phyloP scores from a whole-genome alignment of 73 alveolate species.

The Diophrys appendiculata region DNA sequence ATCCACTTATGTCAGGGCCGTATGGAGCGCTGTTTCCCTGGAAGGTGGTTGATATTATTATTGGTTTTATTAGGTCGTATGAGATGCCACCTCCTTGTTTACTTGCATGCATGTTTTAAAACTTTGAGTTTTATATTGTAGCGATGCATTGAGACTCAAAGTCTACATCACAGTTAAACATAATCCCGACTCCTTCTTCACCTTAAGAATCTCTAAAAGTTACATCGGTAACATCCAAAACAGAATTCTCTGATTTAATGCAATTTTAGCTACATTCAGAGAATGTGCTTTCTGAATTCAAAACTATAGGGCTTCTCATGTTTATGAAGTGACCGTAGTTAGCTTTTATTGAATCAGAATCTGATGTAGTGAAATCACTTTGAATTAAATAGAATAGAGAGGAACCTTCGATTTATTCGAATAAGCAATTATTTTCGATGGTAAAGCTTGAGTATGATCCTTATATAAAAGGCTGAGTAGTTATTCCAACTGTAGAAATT shows the following conservation, averaged over 20 bases:
- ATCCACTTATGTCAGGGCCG: conserved; percentile 23
- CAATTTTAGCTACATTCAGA: no score
- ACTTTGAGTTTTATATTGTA: neutral
- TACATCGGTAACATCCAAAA: no score
- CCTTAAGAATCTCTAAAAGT: neutral
- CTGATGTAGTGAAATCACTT: neutral
- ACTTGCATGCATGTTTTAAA: neutral
- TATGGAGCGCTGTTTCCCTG: neutral
- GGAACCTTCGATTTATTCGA: no score
- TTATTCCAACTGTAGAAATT: no score
- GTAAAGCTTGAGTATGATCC: no score
- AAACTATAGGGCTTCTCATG: no score
- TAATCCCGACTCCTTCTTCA: neutral
- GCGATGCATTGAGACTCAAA: neutral
- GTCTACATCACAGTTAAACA: neutral
- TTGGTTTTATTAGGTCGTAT: neutral
- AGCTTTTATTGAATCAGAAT: no score
- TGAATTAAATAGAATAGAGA: neutral
- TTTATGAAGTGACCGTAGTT: no score
- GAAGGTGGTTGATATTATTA: neutral
- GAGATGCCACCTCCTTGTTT: neutral
- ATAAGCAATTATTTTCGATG: no score
- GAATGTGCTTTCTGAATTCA: neutral
- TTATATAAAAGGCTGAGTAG: no score
- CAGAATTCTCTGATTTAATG: no score